These are phyloP conservation scores for Trapa incisa DNA, from an alignment of 345 rosid genomes.

Conservation along the genomic window DNA sequence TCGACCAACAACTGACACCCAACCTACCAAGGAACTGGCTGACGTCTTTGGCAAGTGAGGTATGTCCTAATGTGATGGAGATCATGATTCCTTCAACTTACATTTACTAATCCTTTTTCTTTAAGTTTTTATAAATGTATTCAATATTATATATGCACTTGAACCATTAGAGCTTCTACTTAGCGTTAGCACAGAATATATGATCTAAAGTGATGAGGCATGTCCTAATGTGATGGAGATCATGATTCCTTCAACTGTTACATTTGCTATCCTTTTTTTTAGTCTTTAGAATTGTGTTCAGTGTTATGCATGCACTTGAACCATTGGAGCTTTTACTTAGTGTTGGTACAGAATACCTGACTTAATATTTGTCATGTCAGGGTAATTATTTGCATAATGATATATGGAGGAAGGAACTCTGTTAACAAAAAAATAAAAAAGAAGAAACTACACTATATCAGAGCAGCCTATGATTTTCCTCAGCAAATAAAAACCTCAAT, in stretches of 20 bases:
- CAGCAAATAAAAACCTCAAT: too few relatives aligned
- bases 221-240: not conserved
- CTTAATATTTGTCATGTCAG: not conserved
- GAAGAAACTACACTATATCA: too few relatives aligned
- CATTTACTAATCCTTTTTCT: not conserved
- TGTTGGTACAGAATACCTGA: not conserved
- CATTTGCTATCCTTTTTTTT: not conserved
- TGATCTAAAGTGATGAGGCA: conserved; percentile 32
- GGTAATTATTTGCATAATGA: not conserved
- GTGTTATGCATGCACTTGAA: not conserved
- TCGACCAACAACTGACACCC: conserved; percentile 74
- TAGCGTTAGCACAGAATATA: not conserved
- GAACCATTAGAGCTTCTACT: not conserved
- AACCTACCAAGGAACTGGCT: conserved; percentile 83
- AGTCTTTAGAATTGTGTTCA: not conserved
- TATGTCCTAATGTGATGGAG: conserved; percentile 13
- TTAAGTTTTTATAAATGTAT: not conserved
- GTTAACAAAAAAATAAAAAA: too few relatives aligned
- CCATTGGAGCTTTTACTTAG: not conserved
- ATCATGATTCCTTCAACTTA: not conserved
- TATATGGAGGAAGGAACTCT: too few relatives aligned
- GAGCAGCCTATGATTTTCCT: too few relatives aligned
- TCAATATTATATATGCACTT: not conserved
- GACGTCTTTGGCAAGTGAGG: conserved; percentile 73
- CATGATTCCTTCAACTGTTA: not conserved